A percentile compares a stretch with the other conserved stretches of the same genome.
Conservation (phyloP, 139 green algal genomes). For the Mesotaenium endlicherianum region DNA sequence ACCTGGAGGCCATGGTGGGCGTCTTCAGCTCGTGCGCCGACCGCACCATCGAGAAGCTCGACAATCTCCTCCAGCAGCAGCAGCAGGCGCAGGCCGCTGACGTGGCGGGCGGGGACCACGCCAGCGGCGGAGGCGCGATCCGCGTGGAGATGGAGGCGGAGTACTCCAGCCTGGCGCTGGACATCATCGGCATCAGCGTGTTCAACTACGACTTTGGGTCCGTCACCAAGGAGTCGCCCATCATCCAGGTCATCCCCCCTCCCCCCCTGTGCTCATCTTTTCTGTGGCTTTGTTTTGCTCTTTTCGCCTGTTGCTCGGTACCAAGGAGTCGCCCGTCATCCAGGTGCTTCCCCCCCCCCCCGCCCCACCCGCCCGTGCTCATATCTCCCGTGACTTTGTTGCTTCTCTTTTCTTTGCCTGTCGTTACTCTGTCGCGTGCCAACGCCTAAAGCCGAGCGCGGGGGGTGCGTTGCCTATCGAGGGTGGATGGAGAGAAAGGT, state of each 20-base stretch:
- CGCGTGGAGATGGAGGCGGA: slow-evolving; percentile 93
- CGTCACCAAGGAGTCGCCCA: slow-evolving; percentile 85
- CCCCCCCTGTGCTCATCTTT: not conserved
- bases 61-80: slow-evolving; percentile 19
- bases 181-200: slow-evolving; percentile 98
- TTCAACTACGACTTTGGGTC: slow-evolving; percentile 99
- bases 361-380: too few relatives aligned
- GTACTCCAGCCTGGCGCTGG: slow-evolving; percentile 89
- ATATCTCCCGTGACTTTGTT: too few relatives aligned
- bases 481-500: too few relatives aligned
- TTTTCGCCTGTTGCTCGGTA: too few relatives aligned
- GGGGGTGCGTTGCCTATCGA: too few relatives aligned
- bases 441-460: too few relatives aligned
- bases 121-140: not conserved
- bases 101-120: not conserved
- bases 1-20: slow-evolving; percentile 80
- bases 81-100: not conserved
- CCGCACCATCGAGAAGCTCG: slow-evolving; percentile 68
- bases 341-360: too few relatives aligned
- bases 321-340: too few relatives aligned
- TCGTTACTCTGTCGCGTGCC: too few relatives aligned
- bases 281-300: too few relatives aligned
- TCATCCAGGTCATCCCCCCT: slow-evolving; percentile 75
- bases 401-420: too few relatives aligned
- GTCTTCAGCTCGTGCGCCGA: slow-evolving; percentile 83